phyloP scores from a whole-genome alignment of 345 rosid species.

The Melastoma malabathricum region DNA sequence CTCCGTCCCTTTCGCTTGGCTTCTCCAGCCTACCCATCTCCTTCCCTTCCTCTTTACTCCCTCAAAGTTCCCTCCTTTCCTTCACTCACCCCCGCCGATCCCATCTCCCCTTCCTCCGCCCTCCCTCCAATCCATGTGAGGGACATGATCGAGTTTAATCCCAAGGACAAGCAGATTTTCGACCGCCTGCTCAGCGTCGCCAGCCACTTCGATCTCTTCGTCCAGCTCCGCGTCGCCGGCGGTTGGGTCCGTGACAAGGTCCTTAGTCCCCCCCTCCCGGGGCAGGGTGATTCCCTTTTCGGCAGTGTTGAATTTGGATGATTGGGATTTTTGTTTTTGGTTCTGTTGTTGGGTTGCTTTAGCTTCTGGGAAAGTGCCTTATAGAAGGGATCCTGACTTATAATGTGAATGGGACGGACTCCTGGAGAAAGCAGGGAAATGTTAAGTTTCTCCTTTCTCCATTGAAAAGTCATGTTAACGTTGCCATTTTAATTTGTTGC shows the following conservation, averaged over 20 bases:
- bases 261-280: not conserved
- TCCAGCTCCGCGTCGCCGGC: conserved; percentile 90
- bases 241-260: conserved; percentile 99
- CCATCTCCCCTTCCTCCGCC: too few relatives aligned
- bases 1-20: too few relatives aligned
- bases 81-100: too few relatives aligned
- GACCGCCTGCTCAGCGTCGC: conserved; percentile 56
- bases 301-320: not conserved
- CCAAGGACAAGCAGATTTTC: conserved; percentile 53
- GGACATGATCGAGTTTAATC: conserved; percentile 48
- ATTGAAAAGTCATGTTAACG: too few relatives aligned
- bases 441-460: too few relatives aligned
- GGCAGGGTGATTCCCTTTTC: not conserved
- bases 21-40: too few relatives aligned
- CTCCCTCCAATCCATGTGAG: conserved; percentile 20
- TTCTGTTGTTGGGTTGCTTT: not conserved
- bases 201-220: conserved; percentile 46
- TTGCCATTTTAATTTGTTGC: too few relatives aligned
- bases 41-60: too few relatives aligned
- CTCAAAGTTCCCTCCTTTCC: too few relatives aligned
- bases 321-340: not conserved
- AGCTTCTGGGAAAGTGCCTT: conserved; percentile 53
- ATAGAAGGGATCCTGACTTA: too few relatives aligned
- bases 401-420: too few relatives aligned
- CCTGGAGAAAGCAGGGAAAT: too few relatives aligned